Conservation (phyloP, 306 rosid species). For the Cucurbita moschata region DNA sequence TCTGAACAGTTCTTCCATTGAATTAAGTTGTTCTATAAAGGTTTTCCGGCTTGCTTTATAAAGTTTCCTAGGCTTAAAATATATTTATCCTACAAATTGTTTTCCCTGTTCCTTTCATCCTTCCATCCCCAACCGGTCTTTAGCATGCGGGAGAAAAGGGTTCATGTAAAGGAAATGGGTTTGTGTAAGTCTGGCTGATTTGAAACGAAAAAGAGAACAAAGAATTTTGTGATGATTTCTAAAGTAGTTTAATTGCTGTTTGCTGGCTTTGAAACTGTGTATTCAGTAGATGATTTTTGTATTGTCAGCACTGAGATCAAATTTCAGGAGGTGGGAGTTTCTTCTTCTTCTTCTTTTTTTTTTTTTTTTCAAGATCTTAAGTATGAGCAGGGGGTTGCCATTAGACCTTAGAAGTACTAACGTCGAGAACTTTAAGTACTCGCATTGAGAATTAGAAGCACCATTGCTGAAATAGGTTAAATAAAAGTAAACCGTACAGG, state of each 20-base stretch:
- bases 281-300: background rate
- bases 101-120: background rate
- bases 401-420: no score
- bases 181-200: background rate
- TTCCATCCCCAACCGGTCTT: background rate
- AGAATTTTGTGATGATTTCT: background rate
- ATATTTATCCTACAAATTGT: background rate
- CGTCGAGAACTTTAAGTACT: background rate
- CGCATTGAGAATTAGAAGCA: background rate
- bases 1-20: background rate
- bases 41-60: constrained; percentile 1
- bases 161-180: background rate
- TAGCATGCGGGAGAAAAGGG: background rate
- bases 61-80: background rate
- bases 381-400: background rate
- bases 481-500: background rate
- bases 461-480: background rate
- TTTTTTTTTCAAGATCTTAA: background rate
- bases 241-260: background rate
- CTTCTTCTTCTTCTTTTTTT: no score
- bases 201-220: background rate
- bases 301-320: background rate
- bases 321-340: background rate
- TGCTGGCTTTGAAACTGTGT: background rate
- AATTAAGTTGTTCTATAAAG: background rate